phyloP scores from a whole-genome alignment of 1,284 basidiomycete genomes.

The Erythrobasidium hasegawianum region DNA sequence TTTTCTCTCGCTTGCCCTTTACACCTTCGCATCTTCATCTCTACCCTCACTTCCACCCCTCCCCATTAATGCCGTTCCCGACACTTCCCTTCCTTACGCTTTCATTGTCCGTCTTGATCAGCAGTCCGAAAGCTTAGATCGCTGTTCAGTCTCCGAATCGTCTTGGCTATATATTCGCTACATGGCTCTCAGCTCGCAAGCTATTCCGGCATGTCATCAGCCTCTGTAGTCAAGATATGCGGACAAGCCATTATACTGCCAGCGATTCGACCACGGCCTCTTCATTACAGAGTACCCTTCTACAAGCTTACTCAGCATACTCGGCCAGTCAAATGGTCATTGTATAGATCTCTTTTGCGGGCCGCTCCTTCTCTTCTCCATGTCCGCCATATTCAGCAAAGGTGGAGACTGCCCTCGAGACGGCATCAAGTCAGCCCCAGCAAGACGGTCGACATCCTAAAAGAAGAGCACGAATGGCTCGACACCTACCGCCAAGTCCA shows the following conservation, averaged over 20 bases:
- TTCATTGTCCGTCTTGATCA: too few species aligned
- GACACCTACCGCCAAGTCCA: not conserved
- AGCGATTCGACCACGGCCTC: constrained; percentile 49
- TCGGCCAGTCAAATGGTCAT: constrained; percentile 65
- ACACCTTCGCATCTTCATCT: too few species aligned
- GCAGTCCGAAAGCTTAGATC: too few species aligned
- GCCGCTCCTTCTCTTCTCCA: constrained; percentile 52
- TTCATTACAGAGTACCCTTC: constrained; percentile 62
- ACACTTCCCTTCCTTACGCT: too few species aligned
- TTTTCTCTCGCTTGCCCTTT: too few species aligned
- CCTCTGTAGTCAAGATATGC: not conserved
- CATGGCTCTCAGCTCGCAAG: too few species aligned
- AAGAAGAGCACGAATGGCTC: constrained; percentile 2
- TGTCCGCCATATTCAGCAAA: not conserved
- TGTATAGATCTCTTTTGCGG: constrained; percentile 67
- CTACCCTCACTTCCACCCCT: too few species aligned
- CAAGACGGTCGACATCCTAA: not conserved
- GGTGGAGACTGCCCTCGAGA: constrained; percentile 19
- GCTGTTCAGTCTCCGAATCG: too few species aligned
- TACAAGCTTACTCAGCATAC: constrained; percentile 67
- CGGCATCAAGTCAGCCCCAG: constrained; percentile 3
- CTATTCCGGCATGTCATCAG: too few species aligned
- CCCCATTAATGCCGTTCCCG: too few species aligned
- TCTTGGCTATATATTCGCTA: too few species aligned
- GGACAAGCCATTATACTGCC: constrained; percentile 10